Evolutionary conservation across 1,284 basidiomycete genomes (phyloP), one percentile per base, ranked within the genome.

Genomic region (Pyrrhoderma lamaoense): DNA sequence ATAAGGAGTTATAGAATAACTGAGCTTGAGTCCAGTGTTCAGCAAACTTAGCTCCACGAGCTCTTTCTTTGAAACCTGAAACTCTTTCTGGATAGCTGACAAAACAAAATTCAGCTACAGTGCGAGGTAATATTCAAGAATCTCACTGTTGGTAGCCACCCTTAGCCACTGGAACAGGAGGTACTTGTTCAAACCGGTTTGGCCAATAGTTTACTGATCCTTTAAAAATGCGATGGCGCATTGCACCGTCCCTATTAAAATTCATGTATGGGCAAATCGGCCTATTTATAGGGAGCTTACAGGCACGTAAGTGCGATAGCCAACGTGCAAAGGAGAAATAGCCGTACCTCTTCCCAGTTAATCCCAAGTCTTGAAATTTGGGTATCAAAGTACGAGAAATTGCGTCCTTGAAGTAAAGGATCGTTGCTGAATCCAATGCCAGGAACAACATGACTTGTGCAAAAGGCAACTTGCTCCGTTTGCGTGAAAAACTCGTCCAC

Each of bases 311-410:
- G 49, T 18, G 36, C 37, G 11, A n/a, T n/a, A n/a, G n/a, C n/a
- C n/a, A 22, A 2, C 19, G 16, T 4, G 14, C 23, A n/a, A 23
- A 21, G 23, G 34, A 18, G 13, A 36, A 59, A 40, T n/a, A 5
- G 7, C 8, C 64, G n/a, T 44, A 77, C 77, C 66, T 80, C 75
- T 62, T 84, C 71, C 73, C 80, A 86, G 58, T 86, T 86, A 2
- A 86, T 67, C 16, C 90, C 90, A 3, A 91, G 67, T 27, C 88
- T 76, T 1, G 78, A 74, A 44, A 89, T 72, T 61, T 89, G 86
- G 0, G 88, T 91, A 64, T 90, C 88, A 57, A 84, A 80, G 67
- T 91, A 93, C 0, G 81, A 85, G 67, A 92, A 92, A 67, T 89
- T 89, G 39, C 90, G 74, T 14, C 84, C 82, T 67, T 89, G 85